Conservation (phyloP, 1,284 basidiomycete genomes). For the Lentinus polychrous region DNA sequence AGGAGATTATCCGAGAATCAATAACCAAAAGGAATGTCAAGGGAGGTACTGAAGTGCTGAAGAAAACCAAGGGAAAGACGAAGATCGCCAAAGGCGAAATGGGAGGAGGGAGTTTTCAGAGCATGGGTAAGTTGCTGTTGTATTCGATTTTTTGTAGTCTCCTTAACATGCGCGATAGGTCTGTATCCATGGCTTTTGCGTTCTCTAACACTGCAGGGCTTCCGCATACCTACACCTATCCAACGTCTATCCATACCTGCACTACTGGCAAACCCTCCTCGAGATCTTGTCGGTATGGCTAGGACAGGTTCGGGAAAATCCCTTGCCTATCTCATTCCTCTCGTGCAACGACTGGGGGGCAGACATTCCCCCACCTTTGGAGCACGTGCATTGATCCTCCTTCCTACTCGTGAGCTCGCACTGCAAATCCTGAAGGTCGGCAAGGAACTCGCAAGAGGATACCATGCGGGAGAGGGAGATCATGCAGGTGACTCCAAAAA, state of each 20-base stretch:
- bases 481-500: slow-evolving; percentile 63
- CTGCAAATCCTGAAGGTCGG: slow-evolving; percentile 93
- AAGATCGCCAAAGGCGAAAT: slow-evolving; percentile 65
- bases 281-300: slow-evolving; percentile 98
- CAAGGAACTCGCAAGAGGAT: slow-evolving; percentile 84
- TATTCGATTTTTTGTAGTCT: slow-evolving; percentile 3
- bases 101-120: slow-evolving; percentile 81
- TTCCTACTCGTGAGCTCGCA: slow-evolving; percentile 92
- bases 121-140: slow-evolving; percentile 60
- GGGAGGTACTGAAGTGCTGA: slow-evolving; percentile 61
- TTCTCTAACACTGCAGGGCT: slow-evolving; percentile 88
- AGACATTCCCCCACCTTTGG: slow-evolving; percentile 79
- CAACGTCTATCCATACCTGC: slow-evolving; percentile 88
- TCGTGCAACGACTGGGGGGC: slow-evolving; percentile 83
- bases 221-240: slow-evolving; percentile 94
- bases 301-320: slow-evolving; percentile 98
- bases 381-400: slow-evolving; percentile 81
- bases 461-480: slow-evolving; percentile 50
- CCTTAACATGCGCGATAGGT: slow-evolving; percentile 37
- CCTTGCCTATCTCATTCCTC: slow-evolving; percentile 91
- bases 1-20: slow-evolving; percentile 54
- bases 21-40: slow-evolving; percentile 65
- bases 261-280: slow-evolving; percentile 78
- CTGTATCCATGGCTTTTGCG: slow-evolving; percentile 81
- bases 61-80: slow-evolving; percentile 61